Percentiles rank a stretch among this genome's conserved stretches.
Conservation (phyloP, 805 yeast genomes). For the Ogataea pini region DNA sequence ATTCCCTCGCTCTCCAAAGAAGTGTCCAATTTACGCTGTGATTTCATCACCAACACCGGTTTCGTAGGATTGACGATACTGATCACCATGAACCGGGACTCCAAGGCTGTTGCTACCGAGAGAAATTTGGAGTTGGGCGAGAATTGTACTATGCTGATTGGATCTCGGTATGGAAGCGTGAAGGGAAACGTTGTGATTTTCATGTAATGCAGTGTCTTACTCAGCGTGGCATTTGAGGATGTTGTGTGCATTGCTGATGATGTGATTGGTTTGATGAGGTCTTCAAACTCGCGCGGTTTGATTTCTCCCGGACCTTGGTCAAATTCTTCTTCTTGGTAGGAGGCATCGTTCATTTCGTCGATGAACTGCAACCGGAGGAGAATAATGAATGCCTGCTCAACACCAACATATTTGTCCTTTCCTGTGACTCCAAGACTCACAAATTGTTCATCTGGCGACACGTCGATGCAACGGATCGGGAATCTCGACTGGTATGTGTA, state of each 20-base stretch:
- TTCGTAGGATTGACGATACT: constrained; percentile 61
- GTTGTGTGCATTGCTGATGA: constrained; percentile 16
- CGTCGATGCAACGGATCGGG: constrained; percentile 76
- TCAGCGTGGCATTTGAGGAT: neutral
- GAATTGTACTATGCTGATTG: constrained; percentile 71
- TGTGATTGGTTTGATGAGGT: constrained; percentile 16
- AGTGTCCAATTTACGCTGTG: constrained; percentile 61
- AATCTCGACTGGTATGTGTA: constrained; percentile 70
- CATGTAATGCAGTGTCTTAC: constrained; percentile 4
- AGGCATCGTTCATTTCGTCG: constrained; percentile 10
- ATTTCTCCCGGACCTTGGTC: constrained; percentile 3
- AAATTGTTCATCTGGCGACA: constrained; percentile 62
- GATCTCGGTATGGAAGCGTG: constrained; percentile 84
- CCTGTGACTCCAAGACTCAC: constrained; percentile 85
- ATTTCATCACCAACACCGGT: constrained; percentile 69
- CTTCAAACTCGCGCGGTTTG: constrained; percentile 18
- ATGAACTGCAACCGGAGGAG: constrained; percentile 40
- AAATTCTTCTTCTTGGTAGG: neutral
- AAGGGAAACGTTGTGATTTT: constrained; percentile 39
- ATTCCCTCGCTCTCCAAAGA: constrained; percentile 85
- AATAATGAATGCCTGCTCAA: constrained; percentile 75
- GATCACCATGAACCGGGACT: constrained; percentile 76
- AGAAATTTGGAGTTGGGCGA: constrained; percentile 70
- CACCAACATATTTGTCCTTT: constrained; percentile 62
- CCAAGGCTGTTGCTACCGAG: constrained; percentile 75